Evolutionary conservation across 2,329 filamentous ascomycete genomes (phyloP).

Genomic region (Cryphonectria carpinicola): DNA sequence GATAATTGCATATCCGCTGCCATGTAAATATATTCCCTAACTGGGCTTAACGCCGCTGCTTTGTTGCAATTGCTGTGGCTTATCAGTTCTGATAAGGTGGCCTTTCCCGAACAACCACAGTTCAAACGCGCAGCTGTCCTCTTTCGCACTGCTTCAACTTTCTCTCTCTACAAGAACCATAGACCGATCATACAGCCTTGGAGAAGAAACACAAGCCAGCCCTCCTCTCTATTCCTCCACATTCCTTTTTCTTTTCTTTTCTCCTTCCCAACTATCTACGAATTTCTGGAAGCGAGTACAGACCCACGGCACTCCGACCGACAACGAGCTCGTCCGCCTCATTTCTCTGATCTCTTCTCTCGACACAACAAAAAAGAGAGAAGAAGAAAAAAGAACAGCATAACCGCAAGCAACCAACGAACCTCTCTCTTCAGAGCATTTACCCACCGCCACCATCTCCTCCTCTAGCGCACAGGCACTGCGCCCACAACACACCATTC

Average conservation of each 20-base stretch:
- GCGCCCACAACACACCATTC: not conserved
- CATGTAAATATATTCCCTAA: not conserved
- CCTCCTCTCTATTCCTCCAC: not conserved
- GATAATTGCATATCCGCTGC: not conserved
- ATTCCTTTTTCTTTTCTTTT: not conserved
- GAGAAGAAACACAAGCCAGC: not conserved
- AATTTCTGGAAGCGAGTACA: not conserved
- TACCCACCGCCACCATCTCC: not conserved
- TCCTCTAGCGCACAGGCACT: not conserved
- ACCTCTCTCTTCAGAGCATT: not conserved
- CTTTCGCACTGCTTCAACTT: not conserved
- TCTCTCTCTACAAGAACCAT: not conserved
- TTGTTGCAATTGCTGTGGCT: constrained; percentile 4
- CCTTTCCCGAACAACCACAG: not conserved
- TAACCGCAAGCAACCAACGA: not conserved
- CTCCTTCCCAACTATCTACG: too few relatives aligned
- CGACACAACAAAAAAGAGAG: too few relatives aligned
- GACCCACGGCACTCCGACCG: not conserved
- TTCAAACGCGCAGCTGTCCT: constrained; percentile 24
- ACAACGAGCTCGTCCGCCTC: not conserved
- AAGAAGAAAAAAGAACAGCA: not conserved
- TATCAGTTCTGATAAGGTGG: constrained; percentile 24
- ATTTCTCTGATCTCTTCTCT: not conserved
- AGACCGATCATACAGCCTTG: not conserved
- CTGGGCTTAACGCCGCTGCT: not conserved